These are phyloP conservation scores for Macrotyloma uniflorum DNA, from an alignment of 306 rosid genomes.

Conservation along the genomic window DNA sequence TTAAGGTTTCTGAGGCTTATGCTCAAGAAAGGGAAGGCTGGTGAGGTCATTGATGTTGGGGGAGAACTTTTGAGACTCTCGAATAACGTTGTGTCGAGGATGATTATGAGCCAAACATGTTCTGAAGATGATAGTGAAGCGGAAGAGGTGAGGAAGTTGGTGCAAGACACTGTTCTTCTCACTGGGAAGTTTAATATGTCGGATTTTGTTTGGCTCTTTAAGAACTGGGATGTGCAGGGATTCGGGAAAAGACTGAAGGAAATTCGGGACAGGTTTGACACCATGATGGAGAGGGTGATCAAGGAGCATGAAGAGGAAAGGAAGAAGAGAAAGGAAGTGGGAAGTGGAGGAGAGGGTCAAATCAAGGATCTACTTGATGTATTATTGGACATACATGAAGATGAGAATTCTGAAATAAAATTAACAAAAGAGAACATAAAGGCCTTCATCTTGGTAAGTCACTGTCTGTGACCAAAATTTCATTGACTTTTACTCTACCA, in stretches of 20 bases:
- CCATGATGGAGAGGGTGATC: constrained; percentile 55
- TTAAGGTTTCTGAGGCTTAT: constrained; percentile 33
- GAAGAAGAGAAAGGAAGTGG: constrained; percentile 31
- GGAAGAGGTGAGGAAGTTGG: constrained; percentile 48
- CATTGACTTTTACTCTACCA: neutral
- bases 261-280: constrained; percentile 58
- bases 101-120: constrained; percentile 54
- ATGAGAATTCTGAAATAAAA: constrained; percentile 50
- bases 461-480: neutral
- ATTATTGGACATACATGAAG: constrained; percentile 55
- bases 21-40: constrained; percentile 27
- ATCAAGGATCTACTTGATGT: constrained; percentile 63
- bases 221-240: constrained; percentile 67
- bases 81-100: constrained; percentile 52
- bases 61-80: constrained; percentile 48
- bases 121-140: constrained; percentile 50
- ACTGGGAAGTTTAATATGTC: constrained; percentile 49
- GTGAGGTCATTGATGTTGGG: constrained; percentile 49
- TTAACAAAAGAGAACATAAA: constrained; percentile 64
- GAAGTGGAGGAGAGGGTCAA: constrained; percentile 38
- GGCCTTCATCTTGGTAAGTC: constrained; percentile 65
- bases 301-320: constrained; percentile 65
- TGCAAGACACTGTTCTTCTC: constrained; percentile 48
- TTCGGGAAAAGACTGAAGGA: constrained; percentile 46
- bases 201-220: constrained; percentile 61